Conservation (phyloP, 2,329 filamentous ascomycete species). For the Mycosphaerelloides madeirae region DNA sequence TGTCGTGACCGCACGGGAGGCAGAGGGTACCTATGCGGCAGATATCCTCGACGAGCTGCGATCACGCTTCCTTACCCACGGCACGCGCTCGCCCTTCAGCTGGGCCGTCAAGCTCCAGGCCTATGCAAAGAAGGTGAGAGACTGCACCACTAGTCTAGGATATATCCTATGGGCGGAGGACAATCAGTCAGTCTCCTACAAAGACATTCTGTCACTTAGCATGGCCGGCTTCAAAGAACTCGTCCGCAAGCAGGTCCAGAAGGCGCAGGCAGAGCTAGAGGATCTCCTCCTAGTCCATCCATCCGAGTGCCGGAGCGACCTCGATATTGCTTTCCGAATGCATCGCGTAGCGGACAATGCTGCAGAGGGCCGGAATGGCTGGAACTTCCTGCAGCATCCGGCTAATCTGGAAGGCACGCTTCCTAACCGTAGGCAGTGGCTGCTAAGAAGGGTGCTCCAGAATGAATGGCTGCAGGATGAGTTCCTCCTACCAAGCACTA, state of each 20-base stretch:
- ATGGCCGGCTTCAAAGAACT: neutral
- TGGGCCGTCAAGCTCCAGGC: neutral
- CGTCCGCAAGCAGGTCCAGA: conserved; percentile 2
- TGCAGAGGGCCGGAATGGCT: neutral
- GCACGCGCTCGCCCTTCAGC: conserved; percentile 4
- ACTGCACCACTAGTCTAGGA: neutral
- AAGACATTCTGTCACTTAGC: neutral
- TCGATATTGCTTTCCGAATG: conserved; percentile 3
- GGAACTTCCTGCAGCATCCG: neutral
- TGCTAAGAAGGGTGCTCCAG: neutral
- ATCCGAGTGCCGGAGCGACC: conserved; percentile 2
- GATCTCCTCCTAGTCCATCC: conserved; percentile 1
- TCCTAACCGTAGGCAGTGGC: neutral
- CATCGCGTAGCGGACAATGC: conserved; percentile 3
- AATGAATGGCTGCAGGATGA: neutral
- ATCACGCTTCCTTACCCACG: conserved; percentile 15
- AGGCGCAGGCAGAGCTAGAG: conserved; percentile 6
- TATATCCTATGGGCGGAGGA: neutral
- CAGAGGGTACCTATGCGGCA: neutral
- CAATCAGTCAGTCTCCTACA: neutral
- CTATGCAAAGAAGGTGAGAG: neutral
- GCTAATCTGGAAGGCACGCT: neutral
- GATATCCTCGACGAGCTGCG: conserved; percentile 18
- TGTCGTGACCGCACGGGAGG: neutral
- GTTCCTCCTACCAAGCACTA: neutral